These are phyloP conservation scores for Zygoascus flipseniorum DNA, from an alignment of 805 yeast genomes.

Conservation along the genomic window DNA sequence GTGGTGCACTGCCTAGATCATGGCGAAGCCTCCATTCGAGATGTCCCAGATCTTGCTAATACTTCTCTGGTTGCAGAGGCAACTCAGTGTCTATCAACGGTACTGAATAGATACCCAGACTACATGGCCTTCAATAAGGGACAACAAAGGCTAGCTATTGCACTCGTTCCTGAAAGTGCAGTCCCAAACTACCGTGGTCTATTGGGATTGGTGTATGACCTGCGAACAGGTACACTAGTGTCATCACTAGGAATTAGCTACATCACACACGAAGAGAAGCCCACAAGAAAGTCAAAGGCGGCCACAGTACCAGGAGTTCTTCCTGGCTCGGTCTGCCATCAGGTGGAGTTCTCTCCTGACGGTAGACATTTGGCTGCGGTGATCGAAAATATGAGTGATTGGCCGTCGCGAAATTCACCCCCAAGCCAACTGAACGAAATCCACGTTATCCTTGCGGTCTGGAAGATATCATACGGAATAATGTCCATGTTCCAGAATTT, in stretches of 20 bases:
- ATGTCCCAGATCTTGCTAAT: slow-evolving; percentile 7
- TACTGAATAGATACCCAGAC: slow-evolving; percentile 12
- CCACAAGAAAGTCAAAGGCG: neutral
- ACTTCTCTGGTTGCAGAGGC: slow-evolving; percentile 16
- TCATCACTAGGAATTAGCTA: slow-evolving; percentile 8
- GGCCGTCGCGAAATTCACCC: neutral
- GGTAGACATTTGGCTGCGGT: slow-evolving; percentile 14
- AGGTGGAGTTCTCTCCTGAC: slow-evolving; percentile 14
- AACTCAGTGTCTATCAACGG: slow-evolving; percentile 14
- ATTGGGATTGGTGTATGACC: slow-evolving; percentile 16
- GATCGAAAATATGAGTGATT: slow-evolving; percentile 1
- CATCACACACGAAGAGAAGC: slow-evolving; percentile 2
- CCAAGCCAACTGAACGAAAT: neutral
- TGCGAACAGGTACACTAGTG: slow-evolving; percentile 13
- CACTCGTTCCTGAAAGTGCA: neutral
- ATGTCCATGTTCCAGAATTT: slow-evolving; percentile 10
- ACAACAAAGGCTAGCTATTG: slow-evolving; percentile 18
- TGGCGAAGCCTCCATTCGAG: slow-evolving; percentile 7
- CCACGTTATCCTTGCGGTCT: slow-evolving; percentile 1
- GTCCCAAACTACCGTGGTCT: neutral
- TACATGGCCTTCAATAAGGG: slow-evolving; percentile 17
- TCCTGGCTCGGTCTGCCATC: slow-evolving; percentile 1
- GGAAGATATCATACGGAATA: slow-evolving; percentile 12
- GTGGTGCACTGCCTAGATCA: slow-evolving; percentile 14
- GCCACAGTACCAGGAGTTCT: neutral